These are phyloP conservation scores for Mycena alexandri DNA, from an alignment of 768 basidiomycete species.

Conservation along the genomic window DNA sequence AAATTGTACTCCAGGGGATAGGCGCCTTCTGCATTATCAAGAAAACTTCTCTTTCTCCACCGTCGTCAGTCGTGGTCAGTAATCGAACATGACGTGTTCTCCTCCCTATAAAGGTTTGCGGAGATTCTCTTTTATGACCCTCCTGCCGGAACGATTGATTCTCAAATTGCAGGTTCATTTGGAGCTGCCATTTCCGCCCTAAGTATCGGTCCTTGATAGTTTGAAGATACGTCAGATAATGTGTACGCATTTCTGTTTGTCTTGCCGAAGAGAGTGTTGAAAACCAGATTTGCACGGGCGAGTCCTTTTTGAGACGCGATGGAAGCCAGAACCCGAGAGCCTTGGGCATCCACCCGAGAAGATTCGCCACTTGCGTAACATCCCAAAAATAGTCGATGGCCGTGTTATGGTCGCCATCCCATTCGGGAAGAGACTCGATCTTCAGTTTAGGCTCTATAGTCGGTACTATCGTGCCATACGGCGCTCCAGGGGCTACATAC, in stretches of 20 bases:
- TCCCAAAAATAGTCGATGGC: slow-evolving; percentile 14
- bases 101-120: background rate
- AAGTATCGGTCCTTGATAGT: background rate
- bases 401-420: no score
- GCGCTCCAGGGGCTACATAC: background rate
- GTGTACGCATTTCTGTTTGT: background rate
- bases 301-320: background rate
- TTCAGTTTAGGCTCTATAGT: no score
- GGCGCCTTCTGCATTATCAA: slow-evolving; percentile 7
- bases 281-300: background rate
- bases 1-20: background rate
- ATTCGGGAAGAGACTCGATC: no score
- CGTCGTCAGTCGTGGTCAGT: background rate
- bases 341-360: background rate
- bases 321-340: slow-evolving; percentile 11
- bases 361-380: background rate
- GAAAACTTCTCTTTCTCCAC: background rate
- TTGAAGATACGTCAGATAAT: background rate
- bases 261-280: background rate
- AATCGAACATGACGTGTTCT: background rate
- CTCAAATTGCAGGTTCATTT: background rate
- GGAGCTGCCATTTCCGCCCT: background rate
- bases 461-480: slow-evolving; percentile 9
- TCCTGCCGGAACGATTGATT: background rate
- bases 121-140: no score